Conservation (phyloP, 2,329 filamentous ascomycete species). For the Boeremia exigua region DNA sequence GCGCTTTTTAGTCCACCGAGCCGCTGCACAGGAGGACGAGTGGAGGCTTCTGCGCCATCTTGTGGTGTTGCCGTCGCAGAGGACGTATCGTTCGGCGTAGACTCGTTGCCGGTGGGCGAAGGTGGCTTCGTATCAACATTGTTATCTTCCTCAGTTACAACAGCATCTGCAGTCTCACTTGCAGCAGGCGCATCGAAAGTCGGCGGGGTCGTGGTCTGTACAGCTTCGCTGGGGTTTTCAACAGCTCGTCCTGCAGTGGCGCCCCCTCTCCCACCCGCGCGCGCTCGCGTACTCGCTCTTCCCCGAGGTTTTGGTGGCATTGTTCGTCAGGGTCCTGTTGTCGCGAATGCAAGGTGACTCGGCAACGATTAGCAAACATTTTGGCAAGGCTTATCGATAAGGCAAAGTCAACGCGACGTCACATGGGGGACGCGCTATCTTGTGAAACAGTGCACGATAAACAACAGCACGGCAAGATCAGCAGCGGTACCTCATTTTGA, state of each 20-base stretch:
- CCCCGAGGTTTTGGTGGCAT: slow-evolving; percentile 45
- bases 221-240: slow-evolving; percentile 18
- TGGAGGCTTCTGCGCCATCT: slow-evolving; percentile 24
- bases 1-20: slow-evolving; percentile 38
- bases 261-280: slow-evolving; percentile 30
- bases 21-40: slow-evolving; percentile 33
- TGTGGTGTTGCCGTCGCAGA: slow-evolving; percentile 23
- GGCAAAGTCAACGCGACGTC: slow-evolving; percentile 24
- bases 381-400: slow-evolving; percentile 42
- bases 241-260: slow-evolving; percentile 20
- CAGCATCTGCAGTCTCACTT: slow-evolving; percentile 1
- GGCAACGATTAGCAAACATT: slow-evolving; percentile 21
- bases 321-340: slow-evolving; percentile 9
- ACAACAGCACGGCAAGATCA: neutral
- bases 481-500: slow-evolving; percentile 5
- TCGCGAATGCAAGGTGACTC: slow-evolving; percentile 16
- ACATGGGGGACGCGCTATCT: slow-evolving; percentile 17
- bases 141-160: slow-evolving; percentile 32
- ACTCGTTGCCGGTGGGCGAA: slow-evolving; percentile 14
- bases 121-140: slow-evolving; percentile 23
- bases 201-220: slow-evolving; percentile 24
- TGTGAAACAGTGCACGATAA: too few relatives aligned
- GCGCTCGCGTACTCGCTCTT: slow-evolving; percentile 29
- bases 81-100: slow-evolving; percentile 22
- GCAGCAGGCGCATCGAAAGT: slow-evolving; percentile 19